Evolutionary conservation across 306 rosid species (phyloP).

Genomic region (Styphnolobium japonicum): DNA sequence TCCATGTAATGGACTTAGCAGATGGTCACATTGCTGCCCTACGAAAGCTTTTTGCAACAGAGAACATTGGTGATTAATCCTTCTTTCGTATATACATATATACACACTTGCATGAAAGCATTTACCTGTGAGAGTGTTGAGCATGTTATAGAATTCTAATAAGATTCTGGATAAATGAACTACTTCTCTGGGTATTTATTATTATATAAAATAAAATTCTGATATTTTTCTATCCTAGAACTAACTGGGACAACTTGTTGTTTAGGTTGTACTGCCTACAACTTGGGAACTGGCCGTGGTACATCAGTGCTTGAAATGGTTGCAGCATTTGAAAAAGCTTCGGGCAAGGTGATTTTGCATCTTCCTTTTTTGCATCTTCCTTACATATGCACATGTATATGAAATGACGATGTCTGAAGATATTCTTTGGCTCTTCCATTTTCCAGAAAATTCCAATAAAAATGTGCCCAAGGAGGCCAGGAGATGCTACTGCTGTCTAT

Average conservation of each 20-base stretch:
- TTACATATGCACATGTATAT: neutral
- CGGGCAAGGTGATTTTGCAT: slow-evolving; percentile 54
- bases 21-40: slow-evolving; percentile 89
- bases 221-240: neutral
- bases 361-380: neutral
- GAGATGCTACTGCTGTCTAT: slow-evolving; percentile 82
- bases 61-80: slow-evolving; percentile 46
- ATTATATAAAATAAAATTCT: neutral
- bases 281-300: slow-evolving; percentile 78
- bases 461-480: slow-evolving; percentile 69
- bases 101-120: too few relatives aligned
- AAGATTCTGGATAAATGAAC: neutral
- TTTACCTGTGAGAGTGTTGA: neutral
- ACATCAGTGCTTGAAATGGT: slow-evolving; percentile 86
- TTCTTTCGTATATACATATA: neutral
- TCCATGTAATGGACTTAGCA: slow-evolving; percentile 90
- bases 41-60: slow-evolving; percentile 57
- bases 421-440: neutral
- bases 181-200: neutral
- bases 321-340: slow-evolving; percentile 73
- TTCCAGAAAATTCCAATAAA: slow-evolving; percentile 65
- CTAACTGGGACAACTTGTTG: slow-evolving; percentile 7
- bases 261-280: slow-evolving; percentile 73
- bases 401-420: neutral
- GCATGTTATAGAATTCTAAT: neutral